A percentile compares a stretch with the other conserved stretches of the same genome.
phyloP scores from a whole-genome alignment of 2,329 filamentous ascomycete genomes.

The Hypoxylon sp. region DNA sequence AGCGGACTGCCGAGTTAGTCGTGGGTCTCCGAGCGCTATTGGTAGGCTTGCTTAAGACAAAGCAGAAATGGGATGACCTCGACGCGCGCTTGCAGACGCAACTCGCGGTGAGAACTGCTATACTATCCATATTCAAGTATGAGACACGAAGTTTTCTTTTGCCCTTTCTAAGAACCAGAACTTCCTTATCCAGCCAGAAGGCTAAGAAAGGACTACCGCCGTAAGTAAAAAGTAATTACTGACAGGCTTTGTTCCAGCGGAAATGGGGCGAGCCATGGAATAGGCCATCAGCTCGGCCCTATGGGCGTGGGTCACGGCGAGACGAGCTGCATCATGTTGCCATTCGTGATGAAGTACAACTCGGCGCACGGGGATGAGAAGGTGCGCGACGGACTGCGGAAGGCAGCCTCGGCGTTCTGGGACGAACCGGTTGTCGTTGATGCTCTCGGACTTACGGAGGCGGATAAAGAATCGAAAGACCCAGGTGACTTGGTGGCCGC shows the following conservation, averaged over 20 bases:
- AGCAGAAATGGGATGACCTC: constrained; percentile 41
- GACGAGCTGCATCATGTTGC: constrained; percentile 46
- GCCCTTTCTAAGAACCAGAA: too few species aligned
- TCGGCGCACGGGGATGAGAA: constrained; percentile 37
- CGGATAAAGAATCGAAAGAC: constrained; percentile 31
- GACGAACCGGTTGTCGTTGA: constrained; percentile 34
- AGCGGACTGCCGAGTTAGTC: constrained; percentile 12
- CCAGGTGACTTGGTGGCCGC: constrained; percentile 40
- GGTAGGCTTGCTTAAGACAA: constrained; percentile 36
- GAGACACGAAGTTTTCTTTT: background rate
- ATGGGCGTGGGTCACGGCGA: constrained; percentile 47
- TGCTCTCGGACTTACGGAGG: constrained; percentile 31
- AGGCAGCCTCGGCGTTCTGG: constrained; percentile 34
- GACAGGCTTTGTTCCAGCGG: constrained; percentile 3
- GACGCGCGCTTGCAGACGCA: constrained; percentile 42
- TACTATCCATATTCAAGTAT: constrained; percentile 8
- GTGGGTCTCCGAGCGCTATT: constrained; percentile 32
- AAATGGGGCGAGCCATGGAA: constrained; percentile 46
- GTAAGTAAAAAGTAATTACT: background rate
- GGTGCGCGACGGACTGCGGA: constrained; percentile 22
- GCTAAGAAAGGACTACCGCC: background rate
- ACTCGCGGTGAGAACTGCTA: constrained; percentile 26
- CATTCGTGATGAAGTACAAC: constrained; percentile 44
- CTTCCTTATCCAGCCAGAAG: too few species aligned
- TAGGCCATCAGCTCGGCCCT: constrained; percentile 47